phyloP scores from a whole-genome alignment of 768 basidiomycete genomes.

The Boletus patriciae region DNA sequence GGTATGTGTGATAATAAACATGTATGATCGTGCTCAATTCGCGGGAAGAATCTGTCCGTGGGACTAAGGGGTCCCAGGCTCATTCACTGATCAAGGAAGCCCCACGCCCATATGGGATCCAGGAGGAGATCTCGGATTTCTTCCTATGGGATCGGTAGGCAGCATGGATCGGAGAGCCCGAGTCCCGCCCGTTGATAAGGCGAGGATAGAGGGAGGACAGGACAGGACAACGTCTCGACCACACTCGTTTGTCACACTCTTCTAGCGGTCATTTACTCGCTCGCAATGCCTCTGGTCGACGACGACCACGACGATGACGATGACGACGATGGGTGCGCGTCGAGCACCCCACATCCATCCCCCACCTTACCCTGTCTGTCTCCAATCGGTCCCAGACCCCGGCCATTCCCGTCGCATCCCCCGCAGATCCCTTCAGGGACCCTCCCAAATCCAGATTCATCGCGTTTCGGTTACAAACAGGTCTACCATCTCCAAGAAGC shows the following conservation, averaged over 20 bases:
- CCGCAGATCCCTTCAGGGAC: slow-evolving; percentile 12
- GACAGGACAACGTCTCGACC: slow-evolving; percentile 9
- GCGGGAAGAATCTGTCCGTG: too few species aligned
- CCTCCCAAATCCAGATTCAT: slow-evolving; percentile 5
- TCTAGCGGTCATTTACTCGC: background rate
- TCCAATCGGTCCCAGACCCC: slow-evolving; percentile 5
- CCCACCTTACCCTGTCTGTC: slow-evolving; percentile 13
- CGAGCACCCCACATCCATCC: slow-evolving; percentile 9
- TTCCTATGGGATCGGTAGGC: too few species aligned
- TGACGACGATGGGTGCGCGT: slow-evolving; percentile 7
- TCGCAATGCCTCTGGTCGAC: slow-evolving; percentile 10
- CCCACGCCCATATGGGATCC: too few species aligned
- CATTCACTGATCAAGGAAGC: too few species aligned
- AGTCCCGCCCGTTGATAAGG: slow-evolving; percentile 14
- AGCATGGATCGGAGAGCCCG: too few species aligned
- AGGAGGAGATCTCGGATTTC: too few species aligned
- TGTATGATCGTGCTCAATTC: too few species aligned
- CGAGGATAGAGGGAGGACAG: background rate
- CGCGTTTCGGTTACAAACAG: background rate
- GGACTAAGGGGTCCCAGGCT: too few species aligned
- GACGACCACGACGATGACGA: slow-evolving; percentile 13
- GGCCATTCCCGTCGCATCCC: slow-evolving; percentile 3
- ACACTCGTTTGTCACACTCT: slow-evolving; percentile 23
- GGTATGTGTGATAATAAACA: too few species aligned
- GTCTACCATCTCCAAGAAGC: slow-evolving; percentile 11